These are phyloP conservation scores for Pichia sp. DNA, from an alignment of 1,139 yeast genomes.

Conservation along the genomic window DNA sequence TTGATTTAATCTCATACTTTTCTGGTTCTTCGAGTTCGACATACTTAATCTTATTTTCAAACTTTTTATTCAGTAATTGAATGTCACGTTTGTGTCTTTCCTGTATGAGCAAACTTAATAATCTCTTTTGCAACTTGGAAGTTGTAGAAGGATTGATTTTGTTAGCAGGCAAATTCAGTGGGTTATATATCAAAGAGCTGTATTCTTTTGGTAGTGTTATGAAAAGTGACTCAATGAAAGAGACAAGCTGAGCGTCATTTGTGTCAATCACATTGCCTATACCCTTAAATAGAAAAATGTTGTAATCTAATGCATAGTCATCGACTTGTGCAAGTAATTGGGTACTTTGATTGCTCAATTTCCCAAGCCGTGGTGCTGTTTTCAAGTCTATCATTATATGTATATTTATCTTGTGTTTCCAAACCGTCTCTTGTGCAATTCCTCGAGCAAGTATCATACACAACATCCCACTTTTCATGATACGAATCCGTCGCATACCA, in stretches of 20 bases:
- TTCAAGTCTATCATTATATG: conserved; percentile 7
- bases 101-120: conserved; percentile 29
- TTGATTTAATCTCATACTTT: conserved; percentile 33
- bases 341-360: conserved; percentile 9
- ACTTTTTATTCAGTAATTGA: conserved; percentile 22
- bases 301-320: conserved; percentile 34
- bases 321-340: conserved; percentile 27
- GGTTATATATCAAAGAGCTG: conserved; percentile 21
- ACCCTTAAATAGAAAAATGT: conserved; percentile 32
- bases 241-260: conserved; percentile 19
- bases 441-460: no score
- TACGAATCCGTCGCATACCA: background rate
- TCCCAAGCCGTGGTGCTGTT: background rate
- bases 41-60: conserved; percentile 22
- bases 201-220: conserved; percentile 26
- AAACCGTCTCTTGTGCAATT: no score
- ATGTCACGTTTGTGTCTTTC: conserved; percentile 36
- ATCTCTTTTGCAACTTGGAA: conserved; percentile 30
- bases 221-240: conserved; percentile 22
- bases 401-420: no score
- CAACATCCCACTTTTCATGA: background rate
- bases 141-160: conserved; percentile 28
- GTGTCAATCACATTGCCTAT: conserved; percentile 23
- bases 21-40: conserved; percentile 24
- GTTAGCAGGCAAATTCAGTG: conserved; percentile 17